Conservation (phyloP, 1,139 yeast species). For the Lodderomyces parapsilosis region DNA sequence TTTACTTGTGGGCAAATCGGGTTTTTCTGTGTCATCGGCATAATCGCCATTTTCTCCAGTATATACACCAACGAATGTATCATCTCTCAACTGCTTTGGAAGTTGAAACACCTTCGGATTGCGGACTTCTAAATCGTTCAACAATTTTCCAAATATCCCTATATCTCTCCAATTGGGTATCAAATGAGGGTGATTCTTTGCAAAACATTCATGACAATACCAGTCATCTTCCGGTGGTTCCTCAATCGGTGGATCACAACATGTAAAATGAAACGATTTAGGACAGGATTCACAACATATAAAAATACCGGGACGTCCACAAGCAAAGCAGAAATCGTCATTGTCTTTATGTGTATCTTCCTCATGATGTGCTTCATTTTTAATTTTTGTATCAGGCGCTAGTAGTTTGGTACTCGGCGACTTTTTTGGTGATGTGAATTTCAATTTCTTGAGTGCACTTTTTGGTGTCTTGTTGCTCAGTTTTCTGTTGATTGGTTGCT, state of each 20-base stretch:
- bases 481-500: slow-evolving; percentile 7
- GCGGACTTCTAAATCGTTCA: slow-evolving; percentile 54
- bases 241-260: slow-evolving; percentile 88
- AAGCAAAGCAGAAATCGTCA: slow-evolving; percentile 85
- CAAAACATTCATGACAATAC: slow-evolving; percentile 77
- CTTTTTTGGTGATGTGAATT: slow-evolving; percentile 41
- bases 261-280: slow-evolving; percentile 83
- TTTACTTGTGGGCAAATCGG: slow-evolving; percentile 39
- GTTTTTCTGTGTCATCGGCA: slow-evolving; percentile 57
- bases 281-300: slow-evolving; percentile 95
- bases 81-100: slow-evolving; percentile 66
- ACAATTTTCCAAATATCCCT: slow-evolving; percentile 62
- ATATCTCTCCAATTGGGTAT: slow-evolving; percentile 38
- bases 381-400: slow-evolving; percentile 18
- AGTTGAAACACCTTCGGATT: slow-evolving; percentile 76
- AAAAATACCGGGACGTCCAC: slow-evolving; percentile 86
- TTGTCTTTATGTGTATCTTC: slow-evolving; percentile 48
- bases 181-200: slow-evolving; percentile 28
- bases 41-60: slow-evolving; percentile 74
- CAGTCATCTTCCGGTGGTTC: slow-evolving; percentile 85
- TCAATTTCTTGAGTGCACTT: slow-evolving; percentile 31
- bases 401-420: slow-evolving; percentile 29
- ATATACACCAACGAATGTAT: slow-evolving; percentile 68
- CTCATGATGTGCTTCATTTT: slow-evolving; percentile 8
- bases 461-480: slow-evolving; percentile 5